Evolutionary conservation across 1,284 basidiomycete genomes (phyloP).

Genomic region (Leccinum subrobustum): DNA sequence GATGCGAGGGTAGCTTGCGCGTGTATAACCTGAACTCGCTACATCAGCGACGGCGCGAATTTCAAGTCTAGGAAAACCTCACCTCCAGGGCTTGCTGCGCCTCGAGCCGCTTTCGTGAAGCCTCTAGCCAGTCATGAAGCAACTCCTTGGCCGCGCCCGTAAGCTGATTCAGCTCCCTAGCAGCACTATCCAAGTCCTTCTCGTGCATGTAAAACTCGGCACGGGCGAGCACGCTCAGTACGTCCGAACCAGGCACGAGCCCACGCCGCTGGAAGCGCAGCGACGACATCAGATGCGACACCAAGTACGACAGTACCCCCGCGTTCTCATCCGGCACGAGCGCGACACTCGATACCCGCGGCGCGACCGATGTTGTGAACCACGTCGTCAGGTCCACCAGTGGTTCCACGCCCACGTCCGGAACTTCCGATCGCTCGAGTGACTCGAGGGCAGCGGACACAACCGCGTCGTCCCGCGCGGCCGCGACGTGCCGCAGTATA

Average conservation of each 20-base stretch:
- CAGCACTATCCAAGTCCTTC: slow-evolving; percentile 90
- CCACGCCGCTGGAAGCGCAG: slow-evolving; percentile 81
- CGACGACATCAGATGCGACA: slow-evolving; percentile 73
- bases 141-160: slow-evolving; percentile 83
- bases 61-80: slow-evolving; percentile 20
- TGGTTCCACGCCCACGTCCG: slow-evolving; percentile 88
- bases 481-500: slow-evolving; percentile 73
- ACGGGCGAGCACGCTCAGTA: slow-evolving; percentile 82
- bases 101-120: slow-evolving; percentile 86
- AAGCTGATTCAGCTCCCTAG: slow-evolving; percentile 91
- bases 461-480: slow-evolving; percentile 68
- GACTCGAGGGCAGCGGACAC: slow-evolving; percentile 63
- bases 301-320: slow-evolving; percentile 86
- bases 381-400: slow-evolving; percentile 83
- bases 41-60: neutral
- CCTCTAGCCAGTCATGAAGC: slow-evolving; percentile 89
- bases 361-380: slow-evolving; percentile 77
- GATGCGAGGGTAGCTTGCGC: slow-evolving; percentile 77
- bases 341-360: slow-evolving; percentile 84
- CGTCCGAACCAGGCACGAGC: slow-evolving; percentile 77
- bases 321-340: slow-evolving; percentile 89
- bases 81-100: slow-evolving; percentile 93
- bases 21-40: slow-evolving; percentile 64
- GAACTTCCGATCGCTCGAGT: slow-evolving; percentile 73
- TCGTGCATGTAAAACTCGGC: slow-evolving; percentile 91